Evolutionary conservation across 306 rosid genomes (phyloP).

Genomic region (Echinosophora koreensis): DNA sequence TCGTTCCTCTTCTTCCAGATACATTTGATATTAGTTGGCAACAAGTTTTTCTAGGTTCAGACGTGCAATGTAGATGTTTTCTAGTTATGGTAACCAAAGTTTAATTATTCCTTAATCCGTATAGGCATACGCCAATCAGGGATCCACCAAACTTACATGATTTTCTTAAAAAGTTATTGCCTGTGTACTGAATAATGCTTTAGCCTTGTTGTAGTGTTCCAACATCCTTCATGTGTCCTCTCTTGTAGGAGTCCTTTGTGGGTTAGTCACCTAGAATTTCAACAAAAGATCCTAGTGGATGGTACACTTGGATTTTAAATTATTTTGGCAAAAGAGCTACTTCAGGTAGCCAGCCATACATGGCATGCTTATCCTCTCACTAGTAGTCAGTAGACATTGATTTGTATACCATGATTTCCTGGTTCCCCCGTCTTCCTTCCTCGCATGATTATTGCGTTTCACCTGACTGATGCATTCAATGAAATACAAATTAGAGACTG

Average conservation of each 20-base stretch:
- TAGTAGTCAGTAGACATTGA: neutral
- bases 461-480: neutral
- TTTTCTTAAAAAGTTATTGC: neutral
- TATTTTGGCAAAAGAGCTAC: neutral
- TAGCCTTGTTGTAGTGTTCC: neutral
- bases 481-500: neutral
- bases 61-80: neutral
- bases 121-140: neutral
- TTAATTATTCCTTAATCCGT: neutral
- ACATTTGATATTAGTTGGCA: no score
- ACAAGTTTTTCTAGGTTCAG: neutral
- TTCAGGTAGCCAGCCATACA: neutral
- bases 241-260: neutral
- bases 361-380: neutral
- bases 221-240: neutral
- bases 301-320: neutral
- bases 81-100: neutral
- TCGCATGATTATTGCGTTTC: neutral
- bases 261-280: neutral
- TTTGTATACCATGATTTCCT: neutral
- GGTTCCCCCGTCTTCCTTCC: neutral
- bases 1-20: neutral
- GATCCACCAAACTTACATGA: no score
- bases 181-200: slow-evolving; percentile 15
- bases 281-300: neutral